Evolutionary conservation across 208 protist genomes (phyloP).

Genomic region (Leishmania lainsoni): DNA sequence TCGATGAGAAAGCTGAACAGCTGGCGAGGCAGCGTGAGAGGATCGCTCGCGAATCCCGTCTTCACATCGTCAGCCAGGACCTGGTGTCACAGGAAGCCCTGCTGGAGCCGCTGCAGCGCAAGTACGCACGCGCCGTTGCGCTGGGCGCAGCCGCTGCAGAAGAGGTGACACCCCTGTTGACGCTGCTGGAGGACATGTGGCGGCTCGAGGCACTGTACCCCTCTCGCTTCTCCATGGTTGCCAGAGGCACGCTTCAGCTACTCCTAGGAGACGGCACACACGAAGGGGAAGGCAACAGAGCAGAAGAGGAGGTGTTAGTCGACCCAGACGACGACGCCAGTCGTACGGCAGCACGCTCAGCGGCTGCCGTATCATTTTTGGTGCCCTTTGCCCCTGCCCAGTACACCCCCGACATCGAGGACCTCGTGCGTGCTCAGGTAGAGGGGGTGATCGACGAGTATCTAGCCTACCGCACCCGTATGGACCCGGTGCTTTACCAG

Average conservation of each 20-base stretch:
- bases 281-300: not conserved
- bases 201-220: constrained; percentile 67
- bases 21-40: constrained; percentile 57
- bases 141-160: constrained; percentile 33
- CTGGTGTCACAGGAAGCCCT: constrained; percentile 52
- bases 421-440: constrained; percentile 70
- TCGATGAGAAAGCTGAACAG: constrained; percentile 40
- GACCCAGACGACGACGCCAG: not conserved
- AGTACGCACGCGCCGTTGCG: constrained; percentile 38
- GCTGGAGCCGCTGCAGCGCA: constrained; percentile 52
- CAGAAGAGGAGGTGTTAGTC: not conserved
- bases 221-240: constrained; percentile 65
- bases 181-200: constrained; percentile 63
- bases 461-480: constrained; percentile 61
- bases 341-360: not conserved
- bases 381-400: constrained; percentile 63
- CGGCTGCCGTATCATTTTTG: constrained; percentile 26
- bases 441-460: constrained; percentile 75
- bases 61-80: constrained; percentile 61
- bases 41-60: constrained; percentile 61
- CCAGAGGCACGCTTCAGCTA: constrained; percentile 25
- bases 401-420: constrained; percentile 62
- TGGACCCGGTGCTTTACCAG: constrained; percentile 69
- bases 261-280: constrained; percentile 8
- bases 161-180: constrained; percentile 31